phyloP scores from a whole-genome alignment of 2,329 filamentous ascomycete genomes.

The Calonectria leucothoes region DNA sequence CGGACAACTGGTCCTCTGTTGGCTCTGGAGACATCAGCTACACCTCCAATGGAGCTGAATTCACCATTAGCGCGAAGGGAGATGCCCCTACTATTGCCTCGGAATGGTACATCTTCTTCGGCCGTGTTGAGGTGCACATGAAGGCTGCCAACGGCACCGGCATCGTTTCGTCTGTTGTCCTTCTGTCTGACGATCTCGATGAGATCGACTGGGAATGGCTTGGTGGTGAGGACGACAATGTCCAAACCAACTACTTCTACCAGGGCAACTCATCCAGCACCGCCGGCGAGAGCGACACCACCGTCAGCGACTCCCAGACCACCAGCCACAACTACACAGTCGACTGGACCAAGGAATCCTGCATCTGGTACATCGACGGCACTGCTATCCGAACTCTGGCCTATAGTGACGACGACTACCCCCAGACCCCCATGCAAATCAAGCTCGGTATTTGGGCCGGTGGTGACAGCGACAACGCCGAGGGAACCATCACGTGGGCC shows the following conservation, averaged over 20 bases:
- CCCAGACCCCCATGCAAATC: conserved; percentile 78
- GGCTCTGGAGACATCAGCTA: conserved; percentile 31
- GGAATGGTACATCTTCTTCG: conserved; percentile 88
- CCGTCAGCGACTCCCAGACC: conserved; percentile 64
- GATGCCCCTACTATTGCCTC: conserved; percentile 72
- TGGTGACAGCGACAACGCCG: conserved; percentile 64
- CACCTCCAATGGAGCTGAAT: conserved; percentile 31
- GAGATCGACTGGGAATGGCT: conserved; percentile 82
- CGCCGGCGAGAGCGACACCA: conserved; percentile 73
- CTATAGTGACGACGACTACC: conserved; percentile 68
- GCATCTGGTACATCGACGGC: conserved; percentile 74
- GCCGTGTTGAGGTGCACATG: conserved; percentile 75
- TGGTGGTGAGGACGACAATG: conserved; percentile 76
- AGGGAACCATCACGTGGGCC: conserved; percentile 78
- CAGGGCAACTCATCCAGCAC: conserved; percentile 76
- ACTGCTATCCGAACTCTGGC: conserved; percentile 67
- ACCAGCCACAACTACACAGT: conserved; percentile 73
- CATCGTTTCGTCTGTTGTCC: conserved; percentile 80
- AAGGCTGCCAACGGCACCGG: conserved; percentile 79
- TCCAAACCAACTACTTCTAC: conserved; percentile 88
- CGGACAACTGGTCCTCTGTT: conserved; percentile 29
- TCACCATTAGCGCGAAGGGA: conserved; percentile 68
- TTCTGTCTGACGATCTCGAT: conserved; percentile 82
- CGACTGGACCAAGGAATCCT: conserved; percentile 72
- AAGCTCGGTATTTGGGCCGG: conserved; percentile 75